Percentiles rank a stretch among this genome's conserved stretches.
Evolutionary conservation across 768 basidiomycete species (phyloP).

Genomic region (Roridomyces roridus): DNA sequence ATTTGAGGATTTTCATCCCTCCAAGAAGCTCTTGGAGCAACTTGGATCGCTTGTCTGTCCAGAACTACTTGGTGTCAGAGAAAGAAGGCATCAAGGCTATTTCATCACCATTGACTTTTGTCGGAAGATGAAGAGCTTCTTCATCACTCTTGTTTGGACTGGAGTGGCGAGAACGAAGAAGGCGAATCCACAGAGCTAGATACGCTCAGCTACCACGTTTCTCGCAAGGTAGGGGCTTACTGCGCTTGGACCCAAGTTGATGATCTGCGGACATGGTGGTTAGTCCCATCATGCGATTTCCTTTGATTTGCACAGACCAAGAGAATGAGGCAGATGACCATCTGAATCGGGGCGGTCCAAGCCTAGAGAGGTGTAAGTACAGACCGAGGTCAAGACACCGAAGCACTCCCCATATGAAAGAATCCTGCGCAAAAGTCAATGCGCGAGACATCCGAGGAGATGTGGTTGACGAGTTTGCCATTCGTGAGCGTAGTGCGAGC

Average conservation of each 20-base stretch:
- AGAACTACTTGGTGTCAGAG: conserved; percentile 31
- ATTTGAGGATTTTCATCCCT: conserved; percentile 92
- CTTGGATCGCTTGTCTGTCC: conserved; percentile 92
- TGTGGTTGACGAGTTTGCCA: conserved; percentile 92
- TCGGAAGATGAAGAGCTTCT: conserved; percentile 69
- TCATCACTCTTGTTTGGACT: conserved; percentile 76
- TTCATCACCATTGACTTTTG: conserved; percentile 66
- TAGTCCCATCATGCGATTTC: neutral
- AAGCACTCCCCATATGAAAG: conserved; percentile 66
- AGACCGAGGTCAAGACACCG: neutral
- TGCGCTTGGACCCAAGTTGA: conserved; percentile 73
- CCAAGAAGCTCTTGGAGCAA: conserved; percentile 88
- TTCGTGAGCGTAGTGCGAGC: conserved; percentile 83
- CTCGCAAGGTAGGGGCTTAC: neutral
- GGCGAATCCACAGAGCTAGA: conserved; percentile 52
- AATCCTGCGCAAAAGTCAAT: conserved; percentile 88
- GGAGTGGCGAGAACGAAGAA: conserved; percentile 77
- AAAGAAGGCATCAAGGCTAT: too few species aligned
- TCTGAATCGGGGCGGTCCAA: conserved; percentile 80
- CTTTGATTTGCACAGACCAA: conserved; percentile 36
- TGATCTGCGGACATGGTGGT: conserved; percentile 32
- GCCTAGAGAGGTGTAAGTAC: conserved; percentile 37
- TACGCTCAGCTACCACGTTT: neutral
- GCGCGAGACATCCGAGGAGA: conserved; percentile 89
- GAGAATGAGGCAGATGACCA: conserved; percentile 77